These are phyloP conservation scores for Colletotrichum aenigma DNA, from an alignment of 2,329 filamentous ascomycete genomes.

Conservation along the genomic window DNA sequence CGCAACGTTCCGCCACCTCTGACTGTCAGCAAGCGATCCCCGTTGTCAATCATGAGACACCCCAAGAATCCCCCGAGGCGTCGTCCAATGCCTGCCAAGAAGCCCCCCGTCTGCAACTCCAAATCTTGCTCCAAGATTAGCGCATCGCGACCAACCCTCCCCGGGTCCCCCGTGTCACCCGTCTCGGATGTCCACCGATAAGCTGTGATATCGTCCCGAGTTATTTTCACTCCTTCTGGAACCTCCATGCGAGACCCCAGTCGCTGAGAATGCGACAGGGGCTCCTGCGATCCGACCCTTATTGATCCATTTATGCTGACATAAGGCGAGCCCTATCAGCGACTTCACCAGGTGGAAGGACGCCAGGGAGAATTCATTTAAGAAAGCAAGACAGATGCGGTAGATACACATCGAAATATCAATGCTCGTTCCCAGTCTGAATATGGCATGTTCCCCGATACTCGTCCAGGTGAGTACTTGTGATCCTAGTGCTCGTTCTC, in stretches of 20 bases:
- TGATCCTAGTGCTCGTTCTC: too few species aligned
- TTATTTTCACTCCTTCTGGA: not conserved
- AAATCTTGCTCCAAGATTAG: not conserved
- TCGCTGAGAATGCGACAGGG: not conserved
- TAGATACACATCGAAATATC: too few species aligned
- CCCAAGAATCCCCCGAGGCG: not conserved
- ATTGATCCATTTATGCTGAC: not conserved
- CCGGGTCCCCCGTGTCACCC: not conserved
- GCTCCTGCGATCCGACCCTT: not conserved
- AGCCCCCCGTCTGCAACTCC: not conserved
- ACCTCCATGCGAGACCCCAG: conserved; percentile 2
- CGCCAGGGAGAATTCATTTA: too few species aligned
- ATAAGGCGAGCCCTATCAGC: not conserved
- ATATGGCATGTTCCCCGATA: too few species aligned
- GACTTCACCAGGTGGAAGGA: not conserved
- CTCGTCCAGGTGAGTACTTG: too few species aligned
- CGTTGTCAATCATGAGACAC: not conserved
- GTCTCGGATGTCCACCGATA: not conserved
- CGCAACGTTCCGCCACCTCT: not conserved
- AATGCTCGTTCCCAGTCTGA: too few species aligned
- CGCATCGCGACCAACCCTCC: not conserved
- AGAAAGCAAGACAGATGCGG: too few species aligned
- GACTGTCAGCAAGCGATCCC: not conserved
- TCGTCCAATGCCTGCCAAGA: not conserved
- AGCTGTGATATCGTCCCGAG: not conserved